Percentiles rank a stretch among this genome's conserved stretches.
phyloP scores from a whole-genome alignment of 2,329 filamentous ascomycete genomes.

The Phyllosticta ampelicida region DNA sequence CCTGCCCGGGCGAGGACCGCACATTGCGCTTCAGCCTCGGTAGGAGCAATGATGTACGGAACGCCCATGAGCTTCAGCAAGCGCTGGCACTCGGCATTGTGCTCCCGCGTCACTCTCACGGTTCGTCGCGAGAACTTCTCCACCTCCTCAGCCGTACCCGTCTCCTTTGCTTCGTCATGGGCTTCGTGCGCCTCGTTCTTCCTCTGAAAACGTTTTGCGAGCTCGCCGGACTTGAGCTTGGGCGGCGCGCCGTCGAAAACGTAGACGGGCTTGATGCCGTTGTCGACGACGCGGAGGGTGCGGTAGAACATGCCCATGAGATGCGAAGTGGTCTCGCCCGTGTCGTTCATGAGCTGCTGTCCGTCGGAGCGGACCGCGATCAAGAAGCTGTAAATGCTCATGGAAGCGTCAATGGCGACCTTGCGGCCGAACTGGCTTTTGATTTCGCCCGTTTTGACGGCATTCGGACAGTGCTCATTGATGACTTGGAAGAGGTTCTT shows the following conservation, averaged over 20 bases:
- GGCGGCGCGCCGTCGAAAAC: constrained; percentile 96
- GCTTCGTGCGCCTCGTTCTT: constrained; percentile 86
- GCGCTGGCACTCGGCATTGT: constrained; percentile 88
- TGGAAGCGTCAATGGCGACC: constrained; percentile 85
- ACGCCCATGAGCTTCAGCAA: constrained; percentile 92
- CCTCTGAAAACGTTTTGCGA: constrained; percentile 90
- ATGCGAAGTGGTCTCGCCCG: constrained; percentile 93
- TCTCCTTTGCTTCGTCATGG: constrained; percentile 93
- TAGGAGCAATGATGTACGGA: constrained; percentile 88
- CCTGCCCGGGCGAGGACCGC: constrained; percentile 78
- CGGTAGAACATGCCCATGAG: constrained; percentile 99
- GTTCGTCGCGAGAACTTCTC: constrained; percentile 94
- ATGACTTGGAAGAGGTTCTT: constrained; percentile 39
- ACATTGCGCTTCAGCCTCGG: constrained; percentile 95
- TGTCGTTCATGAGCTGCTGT: constrained; percentile 90
- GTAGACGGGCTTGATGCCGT: constrained; percentile 96
- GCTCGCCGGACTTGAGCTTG: constrained; percentile 93
- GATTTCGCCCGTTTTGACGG: constrained; percentile 93
- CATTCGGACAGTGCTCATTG: constrained; percentile 79
- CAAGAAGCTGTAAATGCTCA: constrained; percentile 98
- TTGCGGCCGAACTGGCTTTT: constrained; percentile 98
- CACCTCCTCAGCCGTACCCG: constrained; percentile 90
- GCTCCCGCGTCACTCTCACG: constrained; percentile 88
- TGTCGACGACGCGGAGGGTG: constrained; percentile 94
- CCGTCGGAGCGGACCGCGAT: constrained; percentile 95